These are phyloP conservation scores for Fulvia fulva DNA, from an alignment of 2,329 filamentous ascomycete species.

Conservation along the genomic window DNA sequence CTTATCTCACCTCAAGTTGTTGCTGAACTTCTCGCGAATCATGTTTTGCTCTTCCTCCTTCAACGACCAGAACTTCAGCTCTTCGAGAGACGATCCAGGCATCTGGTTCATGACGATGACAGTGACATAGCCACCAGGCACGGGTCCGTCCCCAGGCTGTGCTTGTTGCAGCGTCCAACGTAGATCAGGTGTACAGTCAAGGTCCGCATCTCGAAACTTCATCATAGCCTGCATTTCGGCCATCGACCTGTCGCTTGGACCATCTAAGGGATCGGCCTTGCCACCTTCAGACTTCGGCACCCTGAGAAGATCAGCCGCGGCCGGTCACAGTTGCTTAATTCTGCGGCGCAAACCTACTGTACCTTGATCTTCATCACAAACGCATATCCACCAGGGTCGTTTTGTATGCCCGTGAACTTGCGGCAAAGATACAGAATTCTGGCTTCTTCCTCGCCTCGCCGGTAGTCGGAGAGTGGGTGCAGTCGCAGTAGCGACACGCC, in stretches of 20 bases:
- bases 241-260: not conserved
- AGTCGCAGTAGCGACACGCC: not conserved
- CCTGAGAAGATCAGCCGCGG: not conserved
- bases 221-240: not conserved
- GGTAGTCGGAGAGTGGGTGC: not conserved
- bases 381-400: not conserved
- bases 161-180: not conserved
- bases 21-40: no score
- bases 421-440: not conserved
- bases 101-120: not conserved
- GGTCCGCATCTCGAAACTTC: not conserved
- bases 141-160: not conserved
- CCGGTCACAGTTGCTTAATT: not conserved
- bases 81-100: not conserved
- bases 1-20: no score
- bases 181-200: not conserved
- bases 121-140: not conserved
- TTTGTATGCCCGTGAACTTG: not conserved
- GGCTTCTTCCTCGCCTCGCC: not conserved
- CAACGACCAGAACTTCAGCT: no score
- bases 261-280: not conserved
- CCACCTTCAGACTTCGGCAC: not conserved
- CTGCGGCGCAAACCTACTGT: not conserved
- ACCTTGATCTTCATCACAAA: not conserved
- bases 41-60: no score